Percentiles rank a stretch among this genome's conserved stretches.
phyloP scores from a whole-genome alignment of 202 grass and related monocot genomes.

The Zoysia matrella region DNA sequence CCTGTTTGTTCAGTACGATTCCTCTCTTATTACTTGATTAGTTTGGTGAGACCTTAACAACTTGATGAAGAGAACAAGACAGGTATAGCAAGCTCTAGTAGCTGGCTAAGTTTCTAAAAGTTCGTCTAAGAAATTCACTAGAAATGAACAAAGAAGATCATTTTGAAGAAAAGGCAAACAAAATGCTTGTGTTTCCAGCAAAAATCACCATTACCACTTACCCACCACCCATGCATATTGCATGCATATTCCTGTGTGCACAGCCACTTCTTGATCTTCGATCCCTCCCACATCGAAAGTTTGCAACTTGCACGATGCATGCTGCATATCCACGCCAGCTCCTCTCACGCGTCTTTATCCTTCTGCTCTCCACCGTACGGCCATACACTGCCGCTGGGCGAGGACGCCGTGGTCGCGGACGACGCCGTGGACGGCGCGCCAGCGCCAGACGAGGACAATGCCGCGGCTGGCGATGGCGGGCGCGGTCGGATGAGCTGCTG shows the following conservation, averaged over 20 bases:
- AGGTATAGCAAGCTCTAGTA: conserved; percentile 37
- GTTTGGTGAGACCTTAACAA: conserved; percentile 34
- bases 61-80: conserved; percentile 25
- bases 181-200: conserved; percentile 35
- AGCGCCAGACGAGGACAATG: conserved; percentile 33
- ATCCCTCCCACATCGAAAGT: not conserved
- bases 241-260: conserved; percentile 38
- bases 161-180: not conserved
- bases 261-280: not conserved
- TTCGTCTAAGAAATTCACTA: conserved; percentile 14
- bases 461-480: conserved; percentile 28
- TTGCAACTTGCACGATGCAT: conserved; percentile 31
- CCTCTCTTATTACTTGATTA: conserved; percentile 45
- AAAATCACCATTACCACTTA: conserved; percentile 53
- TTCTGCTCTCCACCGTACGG: conserved; percentile 48
- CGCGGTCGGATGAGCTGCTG: conserved; percentile 50
- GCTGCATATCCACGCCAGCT: conserved; percentile 17
- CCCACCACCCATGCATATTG: conserved; percentile 64
- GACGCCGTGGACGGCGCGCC: conserved; percentile 41
- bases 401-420: conserved; percentile 45
- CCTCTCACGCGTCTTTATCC: conserved; percentile 38
- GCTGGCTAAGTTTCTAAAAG: conserved; percentile 25
- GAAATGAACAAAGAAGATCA: conserved; percentile 47
- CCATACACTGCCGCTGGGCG: conserved; percentile 51
- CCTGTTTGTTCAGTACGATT: conserved; percentile 16